Conservation (phyloP, 768 basidiomycete species). For the Macrolepiota dolichaula region DNA sequence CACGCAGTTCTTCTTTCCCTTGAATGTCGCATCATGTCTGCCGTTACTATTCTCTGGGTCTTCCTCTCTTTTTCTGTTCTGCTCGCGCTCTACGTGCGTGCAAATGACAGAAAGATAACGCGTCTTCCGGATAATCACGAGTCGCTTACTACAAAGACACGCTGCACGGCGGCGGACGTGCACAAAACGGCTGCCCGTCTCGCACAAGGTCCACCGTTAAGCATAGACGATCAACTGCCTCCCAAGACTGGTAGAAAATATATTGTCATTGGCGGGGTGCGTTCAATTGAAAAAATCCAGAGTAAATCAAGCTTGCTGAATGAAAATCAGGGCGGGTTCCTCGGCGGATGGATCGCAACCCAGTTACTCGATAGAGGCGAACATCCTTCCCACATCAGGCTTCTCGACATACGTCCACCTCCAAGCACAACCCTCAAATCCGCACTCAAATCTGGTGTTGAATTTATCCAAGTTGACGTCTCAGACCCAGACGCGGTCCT, state of each 20-base stretch:
- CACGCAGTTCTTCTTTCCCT: background rate
- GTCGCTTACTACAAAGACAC: slow-evolving; percentile 44
- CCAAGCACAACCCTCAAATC: slow-evolving; percentile 51
- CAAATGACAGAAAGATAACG: slow-evolving; percentile 56
- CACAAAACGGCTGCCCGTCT: slow-evolving; percentile 33
- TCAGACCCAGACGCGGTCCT: slow-evolving; percentile 50
- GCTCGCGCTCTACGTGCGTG: slow-evolving; percentile 26
- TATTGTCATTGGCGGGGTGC: slow-evolving; percentile 73
- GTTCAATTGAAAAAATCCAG: slow-evolving; percentile 19
- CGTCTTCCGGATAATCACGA: slow-evolving; percentile 44
- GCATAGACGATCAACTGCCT: slow-evolving; percentile 44
- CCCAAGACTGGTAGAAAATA: slow-evolving; percentile 72
- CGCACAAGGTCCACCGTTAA: slow-evolving; percentile 27
- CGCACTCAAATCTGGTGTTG: slow-evolving; percentile 47
- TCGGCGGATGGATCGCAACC: slow-evolving; percentile 76
- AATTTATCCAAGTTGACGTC: slow-evolving; percentile 60
- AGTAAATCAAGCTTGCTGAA: background rate
- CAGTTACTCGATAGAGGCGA: slow-evolving; percentile 71
- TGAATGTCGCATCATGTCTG: background rate
- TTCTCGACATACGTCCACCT: slow-evolving; percentile 66
- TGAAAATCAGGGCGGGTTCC: slow-evolving; percentile 56
- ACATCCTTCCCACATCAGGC: slow-evolving; percentile 57
- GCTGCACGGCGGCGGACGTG: slow-evolving; percentile 43
- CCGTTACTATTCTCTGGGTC: background rate
- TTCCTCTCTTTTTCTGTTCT: slow-evolving; percentile 9